Evolutionary conservation across 2,329 filamentous ascomycete species (phyloP), one percentile per base, ranked within the genome.

Genomic region (Teratosphaeriaceae sp.): DNA sequence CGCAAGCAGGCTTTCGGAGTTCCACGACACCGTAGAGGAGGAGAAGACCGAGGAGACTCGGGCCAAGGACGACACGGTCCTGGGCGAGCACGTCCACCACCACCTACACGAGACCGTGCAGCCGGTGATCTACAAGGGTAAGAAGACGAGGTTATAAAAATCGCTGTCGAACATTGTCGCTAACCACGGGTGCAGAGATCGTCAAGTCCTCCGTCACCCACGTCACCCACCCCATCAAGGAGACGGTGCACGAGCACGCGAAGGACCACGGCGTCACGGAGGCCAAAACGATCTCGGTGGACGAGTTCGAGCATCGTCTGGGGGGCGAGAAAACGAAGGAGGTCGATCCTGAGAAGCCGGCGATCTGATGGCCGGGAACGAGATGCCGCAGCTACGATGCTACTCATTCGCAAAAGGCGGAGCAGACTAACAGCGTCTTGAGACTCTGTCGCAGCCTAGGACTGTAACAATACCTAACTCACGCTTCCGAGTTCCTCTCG

Each of bases 81-180:
- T 41, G 5, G 48, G 46, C 35, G 54, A 55, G 45, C 45, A 53
- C 13, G 49, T 55, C 5, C 55, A 58, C 31, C 55, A 57, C 24
- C 55, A 57, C 26, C 30, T 56, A 27, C 55, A 57, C 22, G 55
- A 57, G 49, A 46, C 45, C 2, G 47, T 56, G 15, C 53, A 58
- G 43, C 55, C 55, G 21, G 52, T 58, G 30, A 55, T 58, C 26
- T 49, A 58, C 40, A 56, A 58, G 46, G 51, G 51, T 55, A 13
- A 38, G 50, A 19, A 34, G 4, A 5, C 18, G 4, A 9, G 6
- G 5, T n/a, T n/a, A 37, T 15, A 21, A 5, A 16, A 11, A 26
- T n/a, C 18, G 15, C 19, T 34, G 13, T 23, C 11, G 13, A 30
- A 11, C 21, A 18, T 26, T 21, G 30, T 16, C 18, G 13, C 15